Conservation (phyloP, 192 early-diverging fungal genomes). For the Coemansia sp. region DNA sequence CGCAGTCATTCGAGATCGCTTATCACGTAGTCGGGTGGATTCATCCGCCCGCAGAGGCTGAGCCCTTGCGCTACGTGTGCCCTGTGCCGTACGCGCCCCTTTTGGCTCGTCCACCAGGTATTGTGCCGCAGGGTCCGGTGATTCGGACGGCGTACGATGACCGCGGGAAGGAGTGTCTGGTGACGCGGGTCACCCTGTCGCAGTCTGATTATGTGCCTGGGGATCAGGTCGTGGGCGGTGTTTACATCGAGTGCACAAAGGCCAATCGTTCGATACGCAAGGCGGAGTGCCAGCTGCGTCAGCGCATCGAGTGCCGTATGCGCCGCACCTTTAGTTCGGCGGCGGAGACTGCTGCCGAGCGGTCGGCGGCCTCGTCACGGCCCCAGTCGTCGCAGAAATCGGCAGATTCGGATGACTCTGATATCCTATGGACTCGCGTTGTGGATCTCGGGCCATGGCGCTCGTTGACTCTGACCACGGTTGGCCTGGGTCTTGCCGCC, state of each 20-base stretch:
- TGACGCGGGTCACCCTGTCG: slow-evolving; percentile 45
- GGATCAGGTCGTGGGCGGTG: slow-evolving; percentile 50
- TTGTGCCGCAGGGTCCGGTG: slow-evolving; percentile 25
- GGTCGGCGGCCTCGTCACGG: slow-evolving; percentile 20
- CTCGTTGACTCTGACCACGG: slow-evolving; percentile 31
- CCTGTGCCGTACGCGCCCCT: slow-evolving; percentile 24
- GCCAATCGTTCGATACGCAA: slow-evolving; percentile 41
- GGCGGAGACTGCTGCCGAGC: slow-evolving; percentile 34
- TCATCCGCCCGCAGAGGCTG: background rate
- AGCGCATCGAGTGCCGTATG: slow-evolving; percentile 51
- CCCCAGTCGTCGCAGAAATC: slow-evolving; percentile 42
- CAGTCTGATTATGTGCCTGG: slow-evolving; percentile 45
- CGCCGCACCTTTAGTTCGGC: slow-evolving; percentile 40
- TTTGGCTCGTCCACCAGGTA: slow-evolving; percentile 7
- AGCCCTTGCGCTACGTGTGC: slow-evolving; percentile 1
- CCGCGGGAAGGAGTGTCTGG: slow-evolving; percentile 35
- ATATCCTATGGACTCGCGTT: slow-evolving; percentile 45
- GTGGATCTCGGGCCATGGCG: slow-evolving; percentile 28
- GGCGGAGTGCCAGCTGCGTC: slow-evolving; percentile 48
- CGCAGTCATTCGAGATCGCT: slow-evolving; percentile 50
- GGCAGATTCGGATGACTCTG: slow-evolving; percentile 37
- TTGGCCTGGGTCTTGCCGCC: slow-evolving; percentile 37
- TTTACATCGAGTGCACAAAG: slow-evolving; percentile 41
- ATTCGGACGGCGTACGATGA: slow-evolving; percentile 38
- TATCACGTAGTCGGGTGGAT: slow-evolving; percentile 41